Base-by-base conservation (phyloP, 1,284 basidiomycete species). In the Meripilus lineatus region DNA sequence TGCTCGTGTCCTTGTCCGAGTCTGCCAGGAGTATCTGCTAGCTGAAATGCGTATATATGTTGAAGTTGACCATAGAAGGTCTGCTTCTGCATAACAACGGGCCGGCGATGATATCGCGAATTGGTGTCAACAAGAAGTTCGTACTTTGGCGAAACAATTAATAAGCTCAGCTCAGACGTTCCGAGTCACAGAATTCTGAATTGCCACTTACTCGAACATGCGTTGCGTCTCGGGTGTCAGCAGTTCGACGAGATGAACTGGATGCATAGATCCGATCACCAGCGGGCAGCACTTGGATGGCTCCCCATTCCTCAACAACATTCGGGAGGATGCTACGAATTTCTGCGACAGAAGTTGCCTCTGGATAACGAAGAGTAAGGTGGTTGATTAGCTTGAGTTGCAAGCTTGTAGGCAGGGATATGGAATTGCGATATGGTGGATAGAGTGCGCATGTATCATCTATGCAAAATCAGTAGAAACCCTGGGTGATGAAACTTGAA, bases 41-140 rank as follows among this genome's bases (percentile, higher is more conserved):
- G 6, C n/a, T 40, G 4, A 3, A 50, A 15, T 3, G 18, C 30
- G 3, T 30, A 23, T 15, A 50, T 43, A 11, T 44, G 42, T 24
- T 41, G 24, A 0, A 50, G 37, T 18, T 43, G 46, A 2, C 46
- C 49, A 23, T 48, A 50, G 40, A 50, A 50, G 15, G 49, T 45
- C 5, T 38, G 5, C 8, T 28, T 5, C 10, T 44, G 26, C 6
- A 48, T 18, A 6, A 26, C 20, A 3, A 18, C 6, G 10, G 25
- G 26, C 28, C 21, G 7, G 24, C 25, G 23, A 3, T 18, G 37
- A 5, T 7, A 43, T 8, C 1, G 36, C 1, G 49, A 37, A 33
- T 56, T 45, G 1, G 17, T 20, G 33, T 56, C 52, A 5, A 56
- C 44, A 4, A 47, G 40, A 6, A 42, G n/a, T 28, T 56, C 48